A percentile compares a stretch with the other conserved stretches of the same genome.
phyloP scores from a whole-genome alignment of 192 early-diverging fungal genomes.

The Neocallimastix lanati region DNA sequence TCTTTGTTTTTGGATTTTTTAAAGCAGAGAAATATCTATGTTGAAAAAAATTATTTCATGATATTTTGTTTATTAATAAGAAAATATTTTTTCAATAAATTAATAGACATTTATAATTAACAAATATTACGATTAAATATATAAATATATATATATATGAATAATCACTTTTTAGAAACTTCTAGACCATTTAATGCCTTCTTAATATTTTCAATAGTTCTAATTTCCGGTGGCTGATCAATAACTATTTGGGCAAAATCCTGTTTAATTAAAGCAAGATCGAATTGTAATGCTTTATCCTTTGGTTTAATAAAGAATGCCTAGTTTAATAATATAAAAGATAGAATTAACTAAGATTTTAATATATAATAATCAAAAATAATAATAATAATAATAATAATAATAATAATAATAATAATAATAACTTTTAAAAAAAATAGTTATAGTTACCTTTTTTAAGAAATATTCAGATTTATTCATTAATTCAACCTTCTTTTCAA shows the following conservation, averaged over 20 bases:
- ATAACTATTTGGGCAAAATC: constrained; percentile 59
- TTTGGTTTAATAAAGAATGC: constrained; percentile 13
- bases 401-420: too few relatives aligned
- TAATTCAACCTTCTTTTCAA: constrained; percentile 32
- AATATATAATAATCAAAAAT: too few relatives aligned
- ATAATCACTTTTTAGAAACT: constrained; percentile 5
- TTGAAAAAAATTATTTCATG: too few relatives aligned
- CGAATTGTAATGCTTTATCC: constrained; percentile 36
- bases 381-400: too few relatives aligned
- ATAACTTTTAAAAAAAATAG: too few relatives aligned
- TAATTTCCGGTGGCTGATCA: constrained; percentile 42
- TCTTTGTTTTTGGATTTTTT: constrained; percentile 13
- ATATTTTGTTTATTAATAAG: too few relatives aligned
- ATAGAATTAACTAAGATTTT: background rate
- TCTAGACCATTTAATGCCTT: constrained; percentile 37
- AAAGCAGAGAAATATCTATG: background rate
- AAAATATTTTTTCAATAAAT: too few relatives aligned
- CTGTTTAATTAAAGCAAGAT: constrained; percentile 70
- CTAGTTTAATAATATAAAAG: background rate
- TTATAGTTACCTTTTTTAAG: constrained; percentile 23
- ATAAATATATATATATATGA: constrained; percentile 5
- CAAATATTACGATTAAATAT: too few relatives aligned
- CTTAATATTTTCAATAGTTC: constrained; percentile 34
- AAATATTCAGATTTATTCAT: constrained; percentile 36
- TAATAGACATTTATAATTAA: too few relatives aligned